Evolutionary conservation across 2,329 filamentous ascomycete species (phyloP), one percentile per base, ranked within the genome.

Genomic region (Xylariaceae sp.): DNA sequence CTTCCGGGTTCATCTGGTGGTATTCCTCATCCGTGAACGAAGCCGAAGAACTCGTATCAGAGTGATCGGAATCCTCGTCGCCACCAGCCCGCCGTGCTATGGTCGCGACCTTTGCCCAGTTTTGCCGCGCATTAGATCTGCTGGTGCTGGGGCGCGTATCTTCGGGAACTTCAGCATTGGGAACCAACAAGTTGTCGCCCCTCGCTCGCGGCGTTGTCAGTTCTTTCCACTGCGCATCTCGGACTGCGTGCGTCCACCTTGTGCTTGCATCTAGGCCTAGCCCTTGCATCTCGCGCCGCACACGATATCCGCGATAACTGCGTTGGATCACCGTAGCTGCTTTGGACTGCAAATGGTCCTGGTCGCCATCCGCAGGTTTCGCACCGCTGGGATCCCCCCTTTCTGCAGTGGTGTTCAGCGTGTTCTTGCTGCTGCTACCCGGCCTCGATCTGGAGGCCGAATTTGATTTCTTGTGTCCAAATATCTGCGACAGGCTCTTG

Each of bases 251-350:
- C 9, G 79, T 68, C 85, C 85, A 90, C 53, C 86, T 71, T 22
- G 81, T 81, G 22, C 73, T 78, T n/a, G 86, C 76, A 60, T 86
- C 77, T 26, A 94, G 61, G 2, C 77, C 76, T 50, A 84, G 70
- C 0, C 88, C 88, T 31, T 77, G 63, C 53, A 93, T 70, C 60
- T 88, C 82, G 36, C 88, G 70, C 33, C 88, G 76, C 37, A 79
- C 74, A 40, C 85, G 76, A 62, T 94, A 87, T 4, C 88, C 87
- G 26, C 89, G 76, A 60, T 89, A 94, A 19, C 82, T 85, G 51
- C 83, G 79, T 68, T 88, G 79, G 35, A 83, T 83, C 19, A 79
- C 55, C 17, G 66, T 68, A 3, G 78, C 79, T 2, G 79, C 79
- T 37, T 68, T 65, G 19, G 64, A 57, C 19, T 50, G 53, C 7